Evolutionary conservation across 306 rosid species (phyloP).

Genomic region (Rubus idaeus): DNA sequence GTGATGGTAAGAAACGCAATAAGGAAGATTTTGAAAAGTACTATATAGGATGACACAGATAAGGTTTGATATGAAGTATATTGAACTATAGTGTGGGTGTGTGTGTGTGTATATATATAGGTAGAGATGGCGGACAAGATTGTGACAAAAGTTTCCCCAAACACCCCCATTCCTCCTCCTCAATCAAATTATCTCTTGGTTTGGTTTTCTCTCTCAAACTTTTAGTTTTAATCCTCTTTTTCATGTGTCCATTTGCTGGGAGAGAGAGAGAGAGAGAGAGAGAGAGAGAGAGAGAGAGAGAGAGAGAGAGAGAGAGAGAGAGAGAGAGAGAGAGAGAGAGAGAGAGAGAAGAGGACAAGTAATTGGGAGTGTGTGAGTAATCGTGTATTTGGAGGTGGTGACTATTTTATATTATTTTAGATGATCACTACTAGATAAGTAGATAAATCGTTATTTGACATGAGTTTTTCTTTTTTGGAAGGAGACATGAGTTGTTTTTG

Average conservation of each 20-base stretch:
- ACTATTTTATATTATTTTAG: too few relatives aligned
- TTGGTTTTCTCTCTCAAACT: not conserved
- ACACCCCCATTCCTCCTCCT: conserved; percentile 18
- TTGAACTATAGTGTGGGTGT: conserved; percentile 27
- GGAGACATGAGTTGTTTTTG: too few relatives aligned
- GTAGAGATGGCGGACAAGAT: conserved; percentile 37
- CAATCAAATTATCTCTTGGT: not conserved
- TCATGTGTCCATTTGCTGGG: not conserved
- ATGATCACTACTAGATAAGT: too few relatives aligned
- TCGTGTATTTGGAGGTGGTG: too few relatives aligned
- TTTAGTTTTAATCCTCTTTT: conserved; percentile 3
- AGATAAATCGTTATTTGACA: too few relatives aligned
- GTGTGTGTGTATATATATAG: conserved; percentile 49
- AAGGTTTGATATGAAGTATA: conserved; percentile 20
- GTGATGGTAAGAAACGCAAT: not conserved
- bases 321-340: not conserved
- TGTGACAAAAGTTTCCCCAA: conserved; percentile 44
- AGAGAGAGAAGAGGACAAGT: too few relatives aligned
- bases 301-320: not conserved
- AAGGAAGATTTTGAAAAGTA: not conserved
- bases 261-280: not conserved
- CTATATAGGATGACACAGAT: conserved; percentile 30
- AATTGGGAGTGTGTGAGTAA: too few relatives aligned
- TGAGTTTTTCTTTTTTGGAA: too few relatives aligned
- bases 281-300: not conserved